Evolutionary conservation across 2,329 filamentous ascomycete species (phyloP), one percentile per base, ranked within the genome.

Genomic region (Diaporthe caulivora): DNA sequence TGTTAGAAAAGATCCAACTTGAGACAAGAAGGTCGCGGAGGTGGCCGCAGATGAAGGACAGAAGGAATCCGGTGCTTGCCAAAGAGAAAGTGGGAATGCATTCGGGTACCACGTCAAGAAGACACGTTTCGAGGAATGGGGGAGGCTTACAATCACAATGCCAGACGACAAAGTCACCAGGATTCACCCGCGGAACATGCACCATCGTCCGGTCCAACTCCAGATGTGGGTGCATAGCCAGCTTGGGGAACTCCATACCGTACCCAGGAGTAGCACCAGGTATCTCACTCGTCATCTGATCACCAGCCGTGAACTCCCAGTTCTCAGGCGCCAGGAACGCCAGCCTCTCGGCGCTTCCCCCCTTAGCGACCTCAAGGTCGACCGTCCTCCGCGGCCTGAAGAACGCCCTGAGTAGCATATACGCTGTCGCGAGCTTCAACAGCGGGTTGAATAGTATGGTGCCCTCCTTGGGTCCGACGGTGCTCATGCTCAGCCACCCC

Each of bases 391-490:
- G 51, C 0, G 82, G 86, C 24, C 87, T 84, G 82, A 98, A 98
- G 84, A 98, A 98, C 0, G 95, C 95, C 1, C 95, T 88, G 5
- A 98, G 88, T 0, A 98, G 87, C 55, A 92, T 89, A 79, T 98
- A 98, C 0, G 93, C 92, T 0, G 93, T 97, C 0, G 94, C 91
- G 70, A 94, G 89, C 76, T 89, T 88, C 58, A 97, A 83, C 69
- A 97, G 85, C 0, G 95, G 95, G 78, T 95, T 95, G 2, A 98
- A 93, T 55, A 94, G 87, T 69, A 98, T 83, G 0, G 95, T 97
- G 0, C 95, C 95, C 83, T 97, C 92, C 7, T 87, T 87, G 0
- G 94, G 93, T 0, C 87, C 91, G 0, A 91, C 92, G n/a, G 86
- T 84, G 73, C 92, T 95, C 88, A 98, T 92, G 74, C 89, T 90